Conservation (phyloP, 2,329 filamentous ascomycete species). For the Ascochyta fabae region DNA sequence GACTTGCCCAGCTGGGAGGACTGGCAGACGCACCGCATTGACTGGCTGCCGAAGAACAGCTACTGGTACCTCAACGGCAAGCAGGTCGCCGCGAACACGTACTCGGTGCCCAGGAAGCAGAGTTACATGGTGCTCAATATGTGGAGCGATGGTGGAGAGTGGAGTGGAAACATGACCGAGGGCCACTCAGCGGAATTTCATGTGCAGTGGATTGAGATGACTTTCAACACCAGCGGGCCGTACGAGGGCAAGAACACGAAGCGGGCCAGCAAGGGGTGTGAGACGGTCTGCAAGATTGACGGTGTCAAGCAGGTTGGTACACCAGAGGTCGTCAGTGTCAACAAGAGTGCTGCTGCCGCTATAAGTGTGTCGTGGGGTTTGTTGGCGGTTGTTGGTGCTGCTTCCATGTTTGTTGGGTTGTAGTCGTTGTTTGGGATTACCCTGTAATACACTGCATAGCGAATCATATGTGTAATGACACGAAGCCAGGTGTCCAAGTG, state of each 20-base stretch:
- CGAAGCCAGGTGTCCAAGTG: too few species aligned
- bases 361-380: slow-evolving; percentile 38
- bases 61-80: slow-evolving; percentile 64
- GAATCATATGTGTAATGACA: neutral
- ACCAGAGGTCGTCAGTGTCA: slow-evolving; percentile 41
- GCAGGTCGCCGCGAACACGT: slow-evolving; percentile 60
- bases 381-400: slow-evolving; percentile 29
- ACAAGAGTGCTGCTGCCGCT: slow-evolving; percentile 23
- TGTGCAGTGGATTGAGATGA: slow-evolving; percentile 68
- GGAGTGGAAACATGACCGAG: slow-evolving; percentile 65
- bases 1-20: slow-evolving; percentile 60
- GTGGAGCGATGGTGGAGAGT: slow-evolving; percentile 67
- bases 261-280: slow-evolving; percentile 35
- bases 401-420: slow-evolving; percentile 27
- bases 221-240: slow-evolving; percentile 55
- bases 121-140: slow-evolving; percentile 64
- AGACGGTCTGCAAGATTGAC: slow-evolving; percentile 49
- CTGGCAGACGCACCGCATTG: slow-evolving; percentile 66
- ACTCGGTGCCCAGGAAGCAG: slow-evolving; percentile 62
- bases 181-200: slow-evolving; percentile 61
- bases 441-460: slow-evolving; percentile 13
- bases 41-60: slow-evolving; percentile 63
- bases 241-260: slow-evolving; percentile 35
- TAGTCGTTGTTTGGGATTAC: slow-evolving; percentile 12
- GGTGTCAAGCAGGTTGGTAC: slow-evolving; percentile 42